These are phyloP conservation scores for Neonectria sp. DNA, from an alignment of 2,329 filamentous ascomycete species.

Conservation along the genomic window DNA sequence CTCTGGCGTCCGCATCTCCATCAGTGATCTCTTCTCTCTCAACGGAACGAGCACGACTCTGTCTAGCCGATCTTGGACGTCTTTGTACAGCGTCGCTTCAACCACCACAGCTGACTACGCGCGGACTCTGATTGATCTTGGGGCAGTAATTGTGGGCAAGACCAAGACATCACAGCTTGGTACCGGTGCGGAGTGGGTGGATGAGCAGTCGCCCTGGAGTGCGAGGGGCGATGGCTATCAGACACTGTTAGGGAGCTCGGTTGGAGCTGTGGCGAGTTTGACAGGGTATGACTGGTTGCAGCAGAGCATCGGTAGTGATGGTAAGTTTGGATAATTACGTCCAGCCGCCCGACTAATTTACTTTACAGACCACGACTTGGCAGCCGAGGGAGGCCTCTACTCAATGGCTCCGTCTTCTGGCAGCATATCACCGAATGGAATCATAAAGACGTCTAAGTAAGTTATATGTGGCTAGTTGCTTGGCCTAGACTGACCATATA, in stretches of 20 bases:
- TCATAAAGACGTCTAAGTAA: conserved; percentile 41
- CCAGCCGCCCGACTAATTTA: conserved; percentile 35
- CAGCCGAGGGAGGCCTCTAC: conserved; percentile 49
- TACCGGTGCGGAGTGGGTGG: conserved; percentile 59
- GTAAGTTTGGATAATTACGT: conserved; percentile 44
- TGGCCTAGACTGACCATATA: background rate
- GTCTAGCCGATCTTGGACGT: conserved; percentile 72
- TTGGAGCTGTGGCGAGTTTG: conserved; percentile 57
- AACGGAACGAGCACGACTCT: conserved; percentile 68
- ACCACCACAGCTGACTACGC: conserved; percentile 65
- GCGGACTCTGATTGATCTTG: conserved; percentile 70
- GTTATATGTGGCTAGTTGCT: background rate
- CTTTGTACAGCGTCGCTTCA: conserved; percentile 62
- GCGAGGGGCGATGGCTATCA: conserved; percentile 65
- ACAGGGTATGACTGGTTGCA: conserved; percentile 61
- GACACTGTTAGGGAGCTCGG: conserved; percentile 51
- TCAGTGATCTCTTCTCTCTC: conserved; percentile 54
- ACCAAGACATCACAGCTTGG: conserved; percentile 66
- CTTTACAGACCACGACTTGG: conserved; percentile 39
- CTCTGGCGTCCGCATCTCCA: conserved; percentile 54
- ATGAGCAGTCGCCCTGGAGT: conserved; percentile 59
- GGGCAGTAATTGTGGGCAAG: conserved; percentile 70
- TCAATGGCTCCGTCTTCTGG: conserved; percentile 45
- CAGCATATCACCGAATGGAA: conserved; percentile 29
- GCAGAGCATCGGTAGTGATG: conserved; percentile 54